These are phyloP conservation scores for Hysterangium stoloniferum DNA, from an alignment of 768 basidiomycete species.

Conservation along the genomic window DNA sequence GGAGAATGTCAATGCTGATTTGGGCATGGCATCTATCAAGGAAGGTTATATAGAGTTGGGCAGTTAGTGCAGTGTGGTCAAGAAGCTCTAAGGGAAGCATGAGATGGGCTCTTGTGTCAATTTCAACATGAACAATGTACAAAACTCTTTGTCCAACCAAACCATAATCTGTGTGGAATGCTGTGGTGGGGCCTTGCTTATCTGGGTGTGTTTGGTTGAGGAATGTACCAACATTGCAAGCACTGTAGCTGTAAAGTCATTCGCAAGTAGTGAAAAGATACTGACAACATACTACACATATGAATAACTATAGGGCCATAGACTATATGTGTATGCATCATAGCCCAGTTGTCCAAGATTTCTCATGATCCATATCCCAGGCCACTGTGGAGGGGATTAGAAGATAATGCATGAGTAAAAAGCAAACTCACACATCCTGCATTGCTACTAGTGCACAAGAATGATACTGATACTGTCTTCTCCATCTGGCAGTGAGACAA, in stretches of 20 bases:
- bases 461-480: conserved; percentile 40
- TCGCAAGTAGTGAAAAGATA: neutral
- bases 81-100: conserved; percentile 42
- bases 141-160: conserved; percentile 65
- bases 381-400: conserved; percentile 48
- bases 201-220: conserved; percentile 39
- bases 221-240: conserved; percentile 53
- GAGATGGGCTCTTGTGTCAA: neutral
- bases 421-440: conserved; percentile 34
- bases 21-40: no score
- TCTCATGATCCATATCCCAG: conserved; percentile 84
- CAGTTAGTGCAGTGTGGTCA: no score
- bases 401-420: neutral
- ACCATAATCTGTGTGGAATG: conserved; percentile 43
- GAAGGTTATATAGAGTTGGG: no score
- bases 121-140: conserved; percentile 29
- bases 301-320: conserved; percentile 75
- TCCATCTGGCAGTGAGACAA: no score
- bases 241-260: conserved; percentile 32
- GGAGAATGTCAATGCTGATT: no score
- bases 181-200: conserved; percentile 43
- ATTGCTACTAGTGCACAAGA: conserved; percentile 52
- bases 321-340: conserved; percentile 69
- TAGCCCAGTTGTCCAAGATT: conserved; percentile 82
- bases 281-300: neutral